Evolutionary conservation across 148 eudicot species (phyloP), one percentile per base, ranked within the genome.

Genomic region (Nepenthes gracilis): DNA sequence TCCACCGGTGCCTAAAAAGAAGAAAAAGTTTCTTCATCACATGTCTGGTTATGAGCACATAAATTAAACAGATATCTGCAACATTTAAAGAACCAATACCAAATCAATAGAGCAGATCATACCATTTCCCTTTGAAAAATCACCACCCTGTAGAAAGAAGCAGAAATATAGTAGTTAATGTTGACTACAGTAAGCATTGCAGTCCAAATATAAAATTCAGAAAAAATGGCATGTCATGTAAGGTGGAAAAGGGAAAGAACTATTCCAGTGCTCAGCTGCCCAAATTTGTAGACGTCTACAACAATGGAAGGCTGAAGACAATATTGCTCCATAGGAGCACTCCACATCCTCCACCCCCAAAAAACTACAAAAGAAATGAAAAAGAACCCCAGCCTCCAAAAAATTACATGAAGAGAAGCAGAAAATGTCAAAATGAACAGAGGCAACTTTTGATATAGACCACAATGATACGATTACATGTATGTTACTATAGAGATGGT

Each of bases 1-100:
- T 66, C 99, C 99, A 73, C 99, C 97, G 71, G 97, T 89, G 82
- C 99, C 99, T 94, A 88, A 83, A 89, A 78, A 83, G 77, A 77
- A 78, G 77, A 65, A 81, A 80, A 83, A 85, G 75, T 72, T 76
- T 61, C 67, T 70, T 67, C 77, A 72, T 73, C 74, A 83, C 81
- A 76, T 58, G 71, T 72, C 77, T 67, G 70, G 67, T 71, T 79
- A 74, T 65, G 70, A 62, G 68, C 74, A 81, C 74, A 68, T 63
- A 65, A 72, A 77, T 71, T 61, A 63, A 66, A 75, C 58, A 72
- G 66, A 69, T 67, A 76, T 72, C 74, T 64, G 73, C 74, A 62
- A 12, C 35, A 33, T 49, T 67, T 71, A 67, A 63, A 74, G 49
- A 60, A 60, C 8, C n/a, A 23, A 23, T 23, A 23, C 23, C 23